Evolutionary conservation across 1,139 yeast genomes (phyloP).

Genomic region (Saccharomyces hybrid): DNA sequence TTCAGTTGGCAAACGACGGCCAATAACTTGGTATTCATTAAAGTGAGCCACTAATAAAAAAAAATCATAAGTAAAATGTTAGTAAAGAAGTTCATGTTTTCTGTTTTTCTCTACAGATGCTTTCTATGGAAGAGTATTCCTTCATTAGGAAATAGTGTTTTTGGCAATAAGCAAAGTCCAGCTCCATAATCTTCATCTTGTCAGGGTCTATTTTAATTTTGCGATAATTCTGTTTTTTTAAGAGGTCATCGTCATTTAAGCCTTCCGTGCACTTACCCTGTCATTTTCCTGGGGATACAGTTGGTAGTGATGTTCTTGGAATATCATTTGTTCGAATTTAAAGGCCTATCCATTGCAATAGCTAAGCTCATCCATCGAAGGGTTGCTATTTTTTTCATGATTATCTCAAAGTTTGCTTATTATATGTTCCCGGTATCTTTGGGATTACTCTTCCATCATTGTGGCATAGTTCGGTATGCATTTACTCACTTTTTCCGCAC

Average conservation of each 20-base stretch:
- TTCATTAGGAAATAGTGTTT: not conserved
- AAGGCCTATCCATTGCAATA: not conserved
- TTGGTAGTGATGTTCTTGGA: not conserved
- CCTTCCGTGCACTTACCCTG: not conserved
- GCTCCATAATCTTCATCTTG: not conserved
- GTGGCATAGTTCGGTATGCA: not conserved
- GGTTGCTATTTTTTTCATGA: not conserved
- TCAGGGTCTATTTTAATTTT: not conserved
- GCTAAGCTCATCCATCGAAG: not conserved
- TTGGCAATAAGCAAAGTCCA: not conserved
- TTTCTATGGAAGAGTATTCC: not conserved
- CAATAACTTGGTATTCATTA: constrained; percentile 99
- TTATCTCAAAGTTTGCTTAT: not conserved
- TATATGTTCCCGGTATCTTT: not conserved
- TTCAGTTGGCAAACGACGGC: constrained; percentile 99
- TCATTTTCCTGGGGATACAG: not conserved
- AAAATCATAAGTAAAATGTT: constrained; percentile 2
- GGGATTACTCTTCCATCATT: not conserved
- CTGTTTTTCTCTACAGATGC: not conserved
- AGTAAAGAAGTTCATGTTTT: constrained; percentile 2
- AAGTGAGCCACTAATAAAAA: constrained; percentile 64
- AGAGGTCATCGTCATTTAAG: not conserved
- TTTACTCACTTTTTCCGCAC: constrained; percentile 15
- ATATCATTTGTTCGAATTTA: too few relatives aligned
- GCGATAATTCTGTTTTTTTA: not conserved